Conservation (phyloP, 2,329 filamentous ascomycete genomes). For the Trichocomaceae sp. region DNA sequence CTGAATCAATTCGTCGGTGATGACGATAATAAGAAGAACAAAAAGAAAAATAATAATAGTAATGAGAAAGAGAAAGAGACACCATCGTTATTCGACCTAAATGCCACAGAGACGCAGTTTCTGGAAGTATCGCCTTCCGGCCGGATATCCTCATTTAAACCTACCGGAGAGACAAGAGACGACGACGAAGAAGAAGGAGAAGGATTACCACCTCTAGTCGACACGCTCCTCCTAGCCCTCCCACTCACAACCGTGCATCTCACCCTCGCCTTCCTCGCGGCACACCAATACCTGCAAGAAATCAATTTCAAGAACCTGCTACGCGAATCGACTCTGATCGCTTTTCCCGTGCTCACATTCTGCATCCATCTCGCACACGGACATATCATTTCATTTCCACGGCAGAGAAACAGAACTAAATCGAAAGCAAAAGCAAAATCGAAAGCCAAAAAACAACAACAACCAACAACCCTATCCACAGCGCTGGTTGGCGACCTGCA, state of each 20-base stretch:
- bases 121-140: conserved; percentile 21
- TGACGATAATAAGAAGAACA: neutral
- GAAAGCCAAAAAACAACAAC: neutral
- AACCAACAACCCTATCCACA: neutral
- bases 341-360: conserved; percentile 38
- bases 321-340: conserved; percentile 31
- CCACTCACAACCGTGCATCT: conserved; percentile 40
- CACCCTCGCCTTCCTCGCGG: conserved; percentile 40
- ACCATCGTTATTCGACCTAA: conserved; percentile 7
- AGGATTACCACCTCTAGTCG: conserved; percentile 33
- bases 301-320: conserved; percentile 27
- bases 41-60: conserved; percentile 5
- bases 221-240: conserved; percentile 39
- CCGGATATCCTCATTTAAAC: conserved; percentile 24
- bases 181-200: conserved; percentile 3
- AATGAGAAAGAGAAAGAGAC: neutral
- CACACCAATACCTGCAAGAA: conserved; percentile 41
- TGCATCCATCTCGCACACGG: conserved; percentile 42
- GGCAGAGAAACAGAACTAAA: neutral
- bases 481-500: conserved; percentile 4
- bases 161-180: conserved; percentile 8
- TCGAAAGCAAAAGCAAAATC: conserved; percentile 3
- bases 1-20: conserved; percentile 17
- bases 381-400: conserved; percentile 27
- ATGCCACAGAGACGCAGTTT: conserved; percentile 23